These are phyloP conservation scores for Termitomyces sp. DNA, from an alignment of 768 basidiomycete genomes.

Conservation along the genomic window DNA sequence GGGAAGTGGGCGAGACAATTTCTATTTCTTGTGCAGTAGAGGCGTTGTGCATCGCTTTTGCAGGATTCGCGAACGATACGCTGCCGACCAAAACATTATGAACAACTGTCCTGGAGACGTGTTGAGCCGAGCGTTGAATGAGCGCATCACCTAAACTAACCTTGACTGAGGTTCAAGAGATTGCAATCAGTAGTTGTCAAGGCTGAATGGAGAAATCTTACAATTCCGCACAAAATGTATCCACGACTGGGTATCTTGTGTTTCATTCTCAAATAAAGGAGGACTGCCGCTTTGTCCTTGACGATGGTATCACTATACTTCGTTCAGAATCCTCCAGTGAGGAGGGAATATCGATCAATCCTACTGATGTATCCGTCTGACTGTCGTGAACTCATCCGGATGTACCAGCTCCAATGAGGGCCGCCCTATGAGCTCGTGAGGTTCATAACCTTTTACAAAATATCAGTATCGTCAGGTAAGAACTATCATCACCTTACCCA, in stretches of 20 bases:
- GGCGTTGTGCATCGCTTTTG: conserved; percentile 75
- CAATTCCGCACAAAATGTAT: conserved; percentile 71
- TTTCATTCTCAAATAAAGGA: conserved; percentile 73
- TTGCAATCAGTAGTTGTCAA: conserved; percentile 1
- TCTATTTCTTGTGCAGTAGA: conserved; percentile 82
- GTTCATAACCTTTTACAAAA: conserved; percentile 59
- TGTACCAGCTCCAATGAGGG: conserved; percentile 76
- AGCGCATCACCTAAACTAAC: conserved; percentile 2
- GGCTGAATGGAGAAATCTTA: conserved; percentile 33
- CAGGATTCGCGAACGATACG: conserved; percentile 73
- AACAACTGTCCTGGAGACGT: conserved; percentile 52
- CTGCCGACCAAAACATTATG: conserved; percentile 75
- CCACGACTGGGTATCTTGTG: conserved; percentile 79
- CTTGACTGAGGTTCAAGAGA: conserved; percentile 12
- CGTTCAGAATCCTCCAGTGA: background rate
- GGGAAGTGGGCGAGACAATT: conserved; percentile 59
- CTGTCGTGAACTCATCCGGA: conserved; percentile 69
- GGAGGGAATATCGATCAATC: conserved; percentile 14
- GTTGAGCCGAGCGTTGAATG: background rate
- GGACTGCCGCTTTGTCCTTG: conserved; percentile 75
- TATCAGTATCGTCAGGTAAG: background rate
- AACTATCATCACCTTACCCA: conserved; percentile 36
- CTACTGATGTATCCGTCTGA: conserved; percentile 70
- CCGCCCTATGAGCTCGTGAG: conserved; percentile 62
- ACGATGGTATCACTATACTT: conserved; percentile 64